Percentiles rank a stretch among this genome's conserved stretches.
phyloP scores from a whole-genome alignment of 2,329 filamentous ascomycete species.

The Colletotrichum somersetense region DNA sequence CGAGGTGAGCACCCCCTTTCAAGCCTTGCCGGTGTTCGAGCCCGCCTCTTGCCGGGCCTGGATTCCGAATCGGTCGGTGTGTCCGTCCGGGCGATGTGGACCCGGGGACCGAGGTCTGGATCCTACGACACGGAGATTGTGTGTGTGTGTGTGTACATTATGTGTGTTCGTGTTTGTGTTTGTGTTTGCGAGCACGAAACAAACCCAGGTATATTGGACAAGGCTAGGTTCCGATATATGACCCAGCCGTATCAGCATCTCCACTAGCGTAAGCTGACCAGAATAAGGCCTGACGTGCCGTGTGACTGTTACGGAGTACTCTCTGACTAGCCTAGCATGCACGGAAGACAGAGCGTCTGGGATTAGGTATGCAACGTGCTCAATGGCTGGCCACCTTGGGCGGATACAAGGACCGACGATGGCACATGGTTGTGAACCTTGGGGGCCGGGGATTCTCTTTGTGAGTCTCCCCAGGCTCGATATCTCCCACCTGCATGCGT shows the following conservation, averaged over 20 bases:
- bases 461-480: neutral
- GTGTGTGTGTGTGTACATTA: neutral
- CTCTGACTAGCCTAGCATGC: neutral
- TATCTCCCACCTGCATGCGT: neutral
- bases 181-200: neutral
- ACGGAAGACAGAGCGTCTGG: neutral
- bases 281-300: conserved; percentile 2
- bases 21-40: conserved; percentile 10
- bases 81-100: conserved; percentile 27
- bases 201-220: conserved; percentile 3
- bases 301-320: neutral
- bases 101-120: neutral
- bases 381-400: conserved; percentile 18
- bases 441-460: neutral
- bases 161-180: no score
- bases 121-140: neutral
- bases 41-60: conserved; percentile 15
- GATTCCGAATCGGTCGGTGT: conserved; percentile 31
- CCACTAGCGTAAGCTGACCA: conserved; percentile 28
- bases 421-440: neutral
- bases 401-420: conserved; percentile 11
- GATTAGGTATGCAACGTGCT: conserved; percentile 1
- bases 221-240: conserved; percentile 7
- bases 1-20: neutral
- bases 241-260: conserved; percentile 25